These are phyloP conservation scores for Nitzschia palea DNA, from an alignment of 108 stramenopile species.

Conservation along the genomic window DNA sequence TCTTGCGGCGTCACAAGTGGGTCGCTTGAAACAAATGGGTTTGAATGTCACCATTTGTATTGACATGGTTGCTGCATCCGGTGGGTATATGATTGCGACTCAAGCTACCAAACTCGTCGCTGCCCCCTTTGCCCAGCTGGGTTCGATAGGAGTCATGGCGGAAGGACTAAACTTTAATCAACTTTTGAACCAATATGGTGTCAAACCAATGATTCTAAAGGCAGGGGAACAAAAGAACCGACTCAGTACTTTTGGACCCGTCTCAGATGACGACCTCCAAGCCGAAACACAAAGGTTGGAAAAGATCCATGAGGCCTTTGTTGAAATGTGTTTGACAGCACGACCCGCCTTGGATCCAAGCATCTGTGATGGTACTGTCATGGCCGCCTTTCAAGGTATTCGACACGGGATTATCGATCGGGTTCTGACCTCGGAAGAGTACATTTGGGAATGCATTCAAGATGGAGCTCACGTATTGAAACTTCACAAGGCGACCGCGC, in stretches of 20 bases:
- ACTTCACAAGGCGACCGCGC: slow-evolving; percentile 28
- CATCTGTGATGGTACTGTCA: slow-evolving; percentile 72
- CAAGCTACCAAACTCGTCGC: slow-evolving; percentile 66
- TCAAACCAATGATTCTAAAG: slow-evolving; percentile 66
- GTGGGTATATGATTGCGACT: slow-evolving; percentile 79
- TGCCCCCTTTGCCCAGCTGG: slow-evolving; percentile 82
- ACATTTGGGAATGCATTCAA: slow-evolving; percentile 66
- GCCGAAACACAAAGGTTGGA: slow-evolving; percentile 58
- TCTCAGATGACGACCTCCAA: slow-evolving; percentile 56
- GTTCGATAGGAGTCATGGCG: slow-evolving; percentile 73
- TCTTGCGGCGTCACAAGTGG: slow-evolving; percentile 69
- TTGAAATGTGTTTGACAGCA: slow-evolving; percentile 41
- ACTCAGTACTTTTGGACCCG: slow-evolving; percentile 58
- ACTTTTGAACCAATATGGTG: slow-evolving; percentile 56
- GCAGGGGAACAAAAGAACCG: slow-evolving; percentile 79
- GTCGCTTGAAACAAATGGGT: slow-evolving; percentile 51
- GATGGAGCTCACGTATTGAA: slow-evolving; percentile 76
- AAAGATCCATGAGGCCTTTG: slow-evolving; percentile 73
- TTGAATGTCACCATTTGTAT: slow-evolving; percentile 51
- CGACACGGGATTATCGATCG: slow-evolving; percentile 71
- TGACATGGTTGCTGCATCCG: slow-evolving; percentile 64
- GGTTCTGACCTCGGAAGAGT: slow-evolving; percentile 78
- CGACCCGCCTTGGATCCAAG: slow-evolving; percentile 54
- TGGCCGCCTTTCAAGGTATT: slow-evolving; percentile 57
- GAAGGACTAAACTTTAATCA: slow-evolving; percentile 75